phyloP scores from a whole-genome alignment of 2,329 filamentous ascomycete genomes.

The Calonectria ilicicola region DNA sequence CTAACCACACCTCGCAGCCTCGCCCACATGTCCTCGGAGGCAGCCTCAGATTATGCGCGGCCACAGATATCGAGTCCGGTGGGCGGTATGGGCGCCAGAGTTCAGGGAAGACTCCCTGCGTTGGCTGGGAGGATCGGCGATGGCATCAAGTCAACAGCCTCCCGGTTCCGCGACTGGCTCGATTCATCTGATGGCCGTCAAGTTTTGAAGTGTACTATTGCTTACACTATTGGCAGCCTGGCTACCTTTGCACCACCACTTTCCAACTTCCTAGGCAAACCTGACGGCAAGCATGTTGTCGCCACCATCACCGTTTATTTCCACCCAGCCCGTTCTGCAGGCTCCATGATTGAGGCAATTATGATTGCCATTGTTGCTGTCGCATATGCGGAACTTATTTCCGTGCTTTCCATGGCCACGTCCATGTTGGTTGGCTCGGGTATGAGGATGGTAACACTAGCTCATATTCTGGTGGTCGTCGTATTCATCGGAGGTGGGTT shows the following conservation, averaged over 20 bases:
- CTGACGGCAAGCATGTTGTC: conserved; percentile 94
- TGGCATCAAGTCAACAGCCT: conserved; percentile 49
- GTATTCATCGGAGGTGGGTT: conserved; percentile 89
- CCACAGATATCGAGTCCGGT: not conserved
- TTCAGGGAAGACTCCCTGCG: conserved; percentile 13
- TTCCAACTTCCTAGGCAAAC: conserved; percentile 79
- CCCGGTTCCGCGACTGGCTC: conserved; percentile 68
- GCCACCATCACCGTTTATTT: conserved; percentile 96
- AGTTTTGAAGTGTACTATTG: conserved; percentile 91
- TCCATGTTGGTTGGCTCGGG: conserved; percentile 81
- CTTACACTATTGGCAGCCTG: conserved; percentile 87
- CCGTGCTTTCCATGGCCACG: conserved; percentile 86
- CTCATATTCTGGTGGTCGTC: conserved; percentile 82
- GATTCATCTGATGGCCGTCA: conserved; percentile 79
- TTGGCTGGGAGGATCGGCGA: conserved; percentile 26
- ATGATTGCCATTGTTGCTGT: conserved; percentile 83
- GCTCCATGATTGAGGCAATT: conserved; percentile 90
- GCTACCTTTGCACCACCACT: conserved; percentile 84
- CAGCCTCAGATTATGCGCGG: not conserved
- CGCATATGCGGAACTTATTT: conserved; percentile 75
- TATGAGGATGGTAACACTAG: conserved; percentile 74
- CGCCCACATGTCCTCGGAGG: not conserved
- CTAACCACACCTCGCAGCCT: not conserved
- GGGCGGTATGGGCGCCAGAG: not conserved
- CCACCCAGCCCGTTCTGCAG: conserved; percentile 86